Percentiles rank a stretch among this genome's conserved stretches.
phyloP scores from a whole-genome alignment of 2,329 filamentous ascomycete genomes.

The Penicillium sp. region DNA sequence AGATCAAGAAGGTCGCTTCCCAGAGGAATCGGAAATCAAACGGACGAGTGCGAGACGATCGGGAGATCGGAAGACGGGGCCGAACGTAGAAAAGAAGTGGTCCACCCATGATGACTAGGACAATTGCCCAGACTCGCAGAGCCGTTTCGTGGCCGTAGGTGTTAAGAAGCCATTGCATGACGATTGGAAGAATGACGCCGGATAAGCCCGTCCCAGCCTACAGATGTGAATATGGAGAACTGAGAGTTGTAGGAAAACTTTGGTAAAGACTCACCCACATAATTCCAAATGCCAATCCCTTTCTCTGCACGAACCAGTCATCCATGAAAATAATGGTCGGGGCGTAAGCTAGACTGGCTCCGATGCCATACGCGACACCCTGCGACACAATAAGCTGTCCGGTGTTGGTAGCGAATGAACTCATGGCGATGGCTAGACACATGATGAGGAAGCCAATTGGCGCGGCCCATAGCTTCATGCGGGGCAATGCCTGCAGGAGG shows the following conservation, averaged over 20 bases:
- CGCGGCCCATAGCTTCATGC: conserved; percentile 15
- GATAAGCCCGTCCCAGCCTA: conserved; percentile 37
- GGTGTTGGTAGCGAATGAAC: conserved; percentile 22
- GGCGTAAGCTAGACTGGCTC: conserved; percentile 49
- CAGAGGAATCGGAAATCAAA: conserved; percentile 41
- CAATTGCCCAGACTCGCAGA: conserved; percentile 44
- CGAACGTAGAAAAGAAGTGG: conserved; percentile 40
- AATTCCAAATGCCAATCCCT: conserved; percentile 44
- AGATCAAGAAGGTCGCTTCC: conserved; percentile 44
- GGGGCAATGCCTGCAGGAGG: conserved; percentile 18
- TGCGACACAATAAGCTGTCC: conserved; percentile 23
- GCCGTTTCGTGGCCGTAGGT: conserved; percentile 46
- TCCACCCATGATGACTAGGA: conserved; percentile 18
- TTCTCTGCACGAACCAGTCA: conserved; percentile 51
- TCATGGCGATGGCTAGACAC: conserved; percentile 22
- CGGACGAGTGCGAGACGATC: conserved; percentile 32
- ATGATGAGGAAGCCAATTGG: conserved; percentile 21
- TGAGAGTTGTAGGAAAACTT: neutral
- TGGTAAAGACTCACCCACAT: conserved; percentile 36
- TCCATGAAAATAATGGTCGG: conserved; percentile 49
- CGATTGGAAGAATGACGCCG: conserved; percentile 48
- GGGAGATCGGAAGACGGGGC: conserved; percentile 39
- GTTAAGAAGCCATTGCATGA: conserved; percentile 45
- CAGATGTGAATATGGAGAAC: conserved; percentile 16
- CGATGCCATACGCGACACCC: conserved; percentile 35